A percentile compares a stretch with the other conserved stretches of the same genome.
These are phyloP conservation scores for Lenzites betulinus DNA, from an alignment of 768 basidiomycete species.

Conservation along the genomic window DNA sequence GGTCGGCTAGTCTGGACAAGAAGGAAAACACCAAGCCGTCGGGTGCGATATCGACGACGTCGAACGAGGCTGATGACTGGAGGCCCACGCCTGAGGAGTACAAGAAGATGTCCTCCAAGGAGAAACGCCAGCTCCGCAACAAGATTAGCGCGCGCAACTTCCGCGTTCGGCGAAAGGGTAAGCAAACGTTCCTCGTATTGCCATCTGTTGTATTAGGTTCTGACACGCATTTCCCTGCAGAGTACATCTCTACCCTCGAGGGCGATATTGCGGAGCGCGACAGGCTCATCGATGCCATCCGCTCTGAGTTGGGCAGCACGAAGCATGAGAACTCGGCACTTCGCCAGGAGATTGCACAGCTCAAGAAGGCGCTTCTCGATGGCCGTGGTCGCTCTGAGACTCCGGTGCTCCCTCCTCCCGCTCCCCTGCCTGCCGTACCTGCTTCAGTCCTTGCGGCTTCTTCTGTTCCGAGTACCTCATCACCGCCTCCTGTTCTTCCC, in stretches of 20 bases:
- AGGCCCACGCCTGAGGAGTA: slow-evolving; percentile 90
- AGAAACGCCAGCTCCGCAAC: slow-evolving; percentile 94
- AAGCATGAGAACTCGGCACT: slow-evolving; percentile 83
- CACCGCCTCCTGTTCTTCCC: slow-evolving; percentile 22
- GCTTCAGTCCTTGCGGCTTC: slow-evolving; percentile 25
- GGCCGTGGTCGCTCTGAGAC: slow-evolving; percentile 50
- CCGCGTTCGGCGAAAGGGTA: slow-evolving; percentile 91
- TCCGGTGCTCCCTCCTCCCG: slow-evolving; percentile 48
- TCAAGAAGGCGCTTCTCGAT: slow-evolving; percentile 75
- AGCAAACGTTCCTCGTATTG: slow-evolving; percentile 12
- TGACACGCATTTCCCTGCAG: slow-evolving; percentile 39
- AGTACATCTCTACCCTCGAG: slow-evolving; percentile 94
- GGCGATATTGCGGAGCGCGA: slow-evolving; percentile 93
- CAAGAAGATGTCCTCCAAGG: slow-evolving; percentile 92
- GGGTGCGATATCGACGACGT: slow-evolving; percentile 27
- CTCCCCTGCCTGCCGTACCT: slow-evolving; percentile 38
- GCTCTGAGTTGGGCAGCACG: slow-evolving; percentile 76
- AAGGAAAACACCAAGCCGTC: slow-evolving; percentile 37
- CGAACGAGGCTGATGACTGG: slow-evolving; percentile 70
- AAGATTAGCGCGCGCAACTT: slow-evolving; percentile 97
- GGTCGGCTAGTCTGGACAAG: slow-evolving; percentile 40
- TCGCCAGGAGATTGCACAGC: slow-evolving; percentile 69
- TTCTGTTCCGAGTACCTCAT: slow-evolving; percentile 18
- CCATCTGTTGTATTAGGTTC: slow-evolving; percentile 6
- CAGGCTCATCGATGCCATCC: slow-evolving; percentile 83